Base-by-base conservation (phyloP, 192 early-diverging fungal genomes). In the Funneliformis geosporum region DNA sequence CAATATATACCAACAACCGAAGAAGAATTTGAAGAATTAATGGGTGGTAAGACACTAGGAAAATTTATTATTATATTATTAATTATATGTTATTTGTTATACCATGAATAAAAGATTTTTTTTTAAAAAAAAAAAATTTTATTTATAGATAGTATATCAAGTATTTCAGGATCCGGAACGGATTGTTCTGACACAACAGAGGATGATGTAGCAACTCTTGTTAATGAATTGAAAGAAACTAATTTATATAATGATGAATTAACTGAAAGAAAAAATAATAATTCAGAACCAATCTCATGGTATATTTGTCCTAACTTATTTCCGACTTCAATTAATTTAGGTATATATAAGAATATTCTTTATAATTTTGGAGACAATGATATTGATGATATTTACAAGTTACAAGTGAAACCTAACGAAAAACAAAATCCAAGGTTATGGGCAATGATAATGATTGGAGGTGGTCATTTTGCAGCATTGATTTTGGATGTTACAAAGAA, bases 381-480 rank as follows among this genome's bases (percentile, higher is more conserved):
- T 10, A 11, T 60, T 14, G 28, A 68, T 27, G 50, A 72, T 47
- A 65, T 73, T 28, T 28, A 75, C 39, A 46, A 65, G 16, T 27
- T 38, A 5, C 10, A 7, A 18, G 11, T 72, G 3, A 46, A 67
- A 12, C 40, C 44, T 33, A 60, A 74, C 9, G 14, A 71, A 16
- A 12, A 40, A 1, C n/a, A 46, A 8, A 83, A 80, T 78, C 77
- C 84, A 10, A 75, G 86, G 18, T 84, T 78, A 14, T 98, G 96
- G 95, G 90, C 92, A 14, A 73, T 98, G 8, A 75, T 99, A 27
- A 91, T 93, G 88, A 76, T 95, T 42, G 90, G 91, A n/a, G 93
- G 91, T 67, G 95, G 97, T 14, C 93, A 95, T 80, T 99, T 99
- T 88, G 95, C 95, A 8, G 98, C 92, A 16, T 89, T 92, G 4